phyloP scores from a whole-genome alignment of 2,329 filamentous ascomycete species.

The Triangularia setosa region DNA sequence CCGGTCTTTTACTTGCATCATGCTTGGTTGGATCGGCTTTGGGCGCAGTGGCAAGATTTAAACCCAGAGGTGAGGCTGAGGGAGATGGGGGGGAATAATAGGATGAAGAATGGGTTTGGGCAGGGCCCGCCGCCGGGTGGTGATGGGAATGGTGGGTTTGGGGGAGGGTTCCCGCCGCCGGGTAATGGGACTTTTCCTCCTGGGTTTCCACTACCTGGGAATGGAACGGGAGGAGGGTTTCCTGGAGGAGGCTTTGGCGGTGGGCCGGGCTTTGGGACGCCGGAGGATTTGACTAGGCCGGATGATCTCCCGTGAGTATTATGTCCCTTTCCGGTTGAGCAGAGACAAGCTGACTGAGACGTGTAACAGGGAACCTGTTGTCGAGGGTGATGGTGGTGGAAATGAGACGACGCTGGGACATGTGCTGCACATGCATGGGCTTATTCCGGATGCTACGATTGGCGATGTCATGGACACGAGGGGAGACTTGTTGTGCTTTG shows the following conservation, averaged over 20 bases:
- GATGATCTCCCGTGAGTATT: neutral
- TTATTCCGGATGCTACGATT: conserved; percentile 17
- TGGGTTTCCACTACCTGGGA: too few species aligned
- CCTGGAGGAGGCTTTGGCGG: neutral
- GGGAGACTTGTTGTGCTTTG: conserved; percentile 17
- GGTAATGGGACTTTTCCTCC: neutral
- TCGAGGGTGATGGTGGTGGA: conserved; percentile 15
- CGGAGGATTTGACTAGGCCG: neutral
- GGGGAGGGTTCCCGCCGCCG: neutral
- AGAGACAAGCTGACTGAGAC: neutral
- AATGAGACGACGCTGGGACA: conserved; percentile 15
- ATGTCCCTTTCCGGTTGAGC: neutral
- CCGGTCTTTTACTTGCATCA: conserved; percentile 20
- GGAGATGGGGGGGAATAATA: neutral
- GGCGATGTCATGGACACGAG: conserved; percentile 20
- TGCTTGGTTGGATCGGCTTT: conserved; percentile 20
- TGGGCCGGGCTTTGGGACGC: neutral
- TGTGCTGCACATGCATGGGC: conserved; percentile 20
- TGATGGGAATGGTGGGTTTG: neutral
- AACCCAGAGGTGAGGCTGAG: neutral
- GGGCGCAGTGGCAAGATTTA: conserved; percentile 16
- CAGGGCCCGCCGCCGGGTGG: neutral
- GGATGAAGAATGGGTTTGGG: neutral
- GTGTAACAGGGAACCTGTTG: neutral
- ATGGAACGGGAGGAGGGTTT: neutral